Percentiles rank a stretch among this genome's conserved stretches.
Conservation (phyloP, 2,329 filamentous ascomycete genomes). For the Colletotrichum horii region DNA sequence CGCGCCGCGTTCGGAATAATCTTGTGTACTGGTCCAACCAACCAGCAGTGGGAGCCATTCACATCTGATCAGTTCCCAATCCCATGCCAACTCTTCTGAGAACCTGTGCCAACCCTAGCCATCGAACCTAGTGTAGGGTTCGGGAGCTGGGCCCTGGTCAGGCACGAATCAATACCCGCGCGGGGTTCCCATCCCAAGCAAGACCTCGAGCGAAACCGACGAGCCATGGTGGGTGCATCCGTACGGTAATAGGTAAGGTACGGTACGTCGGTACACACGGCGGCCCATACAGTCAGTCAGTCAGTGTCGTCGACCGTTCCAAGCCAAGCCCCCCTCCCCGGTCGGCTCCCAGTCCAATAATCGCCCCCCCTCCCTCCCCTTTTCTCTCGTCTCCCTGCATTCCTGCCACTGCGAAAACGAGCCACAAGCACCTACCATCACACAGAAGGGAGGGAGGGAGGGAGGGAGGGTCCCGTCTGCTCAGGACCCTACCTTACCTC, state of each 20-base stretch:
- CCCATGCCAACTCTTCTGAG: background rate
- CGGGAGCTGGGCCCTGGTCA: background rate
- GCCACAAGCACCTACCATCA: background rate
- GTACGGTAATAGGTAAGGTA: too few relatives aligned
- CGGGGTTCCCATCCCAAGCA: constrained; percentile 6
- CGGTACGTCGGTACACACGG: too few relatives aligned
- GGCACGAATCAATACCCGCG: constrained; percentile 20
- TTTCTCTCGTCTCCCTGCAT: background rate
- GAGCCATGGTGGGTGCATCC: background rate
- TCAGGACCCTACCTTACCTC: background rate
- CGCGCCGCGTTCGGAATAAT: background rate
- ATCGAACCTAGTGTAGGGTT: background rate
- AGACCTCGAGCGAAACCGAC: background rate
- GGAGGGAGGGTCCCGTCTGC: background rate
- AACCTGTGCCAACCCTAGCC: background rate
- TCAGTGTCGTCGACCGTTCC: too few relatives aligned
- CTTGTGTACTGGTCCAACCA: background rate
- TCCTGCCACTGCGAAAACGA: background rate
- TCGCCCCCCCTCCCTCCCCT: background rate
- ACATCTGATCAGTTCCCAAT: background rate
- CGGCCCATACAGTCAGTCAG: too few relatives aligned
- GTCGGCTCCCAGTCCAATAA: too few relatives aligned
- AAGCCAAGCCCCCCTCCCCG: too few relatives aligned
- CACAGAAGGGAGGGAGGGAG: too few relatives aligned
- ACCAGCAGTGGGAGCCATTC: background rate